phyloP scores from a whole-genome alignment of 2,329 filamentous ascomycete species.

The Colletotrichum paranaense region DNA sequence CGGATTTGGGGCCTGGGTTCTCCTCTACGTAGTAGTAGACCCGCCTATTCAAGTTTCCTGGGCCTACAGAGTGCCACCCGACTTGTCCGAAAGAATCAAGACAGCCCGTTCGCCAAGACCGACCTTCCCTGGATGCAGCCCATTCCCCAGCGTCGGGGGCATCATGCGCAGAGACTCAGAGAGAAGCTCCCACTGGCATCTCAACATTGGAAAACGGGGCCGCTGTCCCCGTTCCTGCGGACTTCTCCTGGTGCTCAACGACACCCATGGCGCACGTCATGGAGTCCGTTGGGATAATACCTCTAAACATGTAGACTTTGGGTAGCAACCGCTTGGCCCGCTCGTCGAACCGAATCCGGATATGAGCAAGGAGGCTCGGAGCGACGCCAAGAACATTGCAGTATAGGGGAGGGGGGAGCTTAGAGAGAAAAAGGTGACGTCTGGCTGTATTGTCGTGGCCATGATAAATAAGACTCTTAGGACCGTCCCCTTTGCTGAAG shows the following conservation, averaged over 20 bases:
- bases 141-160: neutral
- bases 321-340: slow-evolving; percentile 10
- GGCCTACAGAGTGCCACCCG: slow-evolving; percentile 13
- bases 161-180: slow-evolving; percentile 3
- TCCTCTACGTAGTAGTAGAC: neutral
- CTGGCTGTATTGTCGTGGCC: neutral
- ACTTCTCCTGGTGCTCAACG: neutral
- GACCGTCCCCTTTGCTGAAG: neutral
- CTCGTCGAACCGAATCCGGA: slow-evolving; percentile 17
- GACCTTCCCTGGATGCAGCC: slow-evolving; percentile 6
- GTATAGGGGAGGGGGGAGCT: slow-evolving; percentile 8
- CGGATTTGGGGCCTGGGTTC: slow-evolving; percentile 1
- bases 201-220: slow-evolving; percentile 11
- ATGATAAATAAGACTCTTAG: slow-evolving; percentile 27
- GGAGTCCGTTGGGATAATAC: slow-evolving; percentile 1
- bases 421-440: neutral
- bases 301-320: neutral
- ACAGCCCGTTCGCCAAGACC: slow-evolving; percentile 21
- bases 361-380: slow-evolving; percentile 6
- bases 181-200: neutral
- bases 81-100: slow-evolving; percentile 15
- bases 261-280: slow-evolving; percentile 34
- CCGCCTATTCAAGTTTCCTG: slow-evolving; percentile 14
- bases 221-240: neutral
- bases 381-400: neutral